A percentile compares a stretch with the other conserved stretches of the same genome.
Conservation (phyloP, 2,329 filamentous ascomycete species). For the Blastomyces parvus region DNA sequence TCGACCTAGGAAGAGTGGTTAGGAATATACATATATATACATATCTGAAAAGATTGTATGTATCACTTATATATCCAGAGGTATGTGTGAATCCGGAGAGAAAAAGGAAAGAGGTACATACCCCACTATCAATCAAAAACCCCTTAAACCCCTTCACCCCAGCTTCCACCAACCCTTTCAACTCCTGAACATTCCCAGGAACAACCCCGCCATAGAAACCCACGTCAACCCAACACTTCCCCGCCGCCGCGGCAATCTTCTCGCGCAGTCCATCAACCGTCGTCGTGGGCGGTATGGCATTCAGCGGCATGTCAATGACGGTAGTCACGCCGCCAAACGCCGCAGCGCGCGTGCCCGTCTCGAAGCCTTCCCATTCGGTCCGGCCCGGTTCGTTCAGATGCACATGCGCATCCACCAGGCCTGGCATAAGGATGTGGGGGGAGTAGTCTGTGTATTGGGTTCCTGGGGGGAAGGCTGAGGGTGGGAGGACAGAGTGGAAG, state of each 20-base stretch:
- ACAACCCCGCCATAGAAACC: conserved; percentile 95
- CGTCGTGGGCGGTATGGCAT: conserved; percentile 92
- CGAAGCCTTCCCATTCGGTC: conserved; percentile 98
- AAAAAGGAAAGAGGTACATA: conserved; percentile 38
- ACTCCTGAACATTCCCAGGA: conserved; percentile 72
- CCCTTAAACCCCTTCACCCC: conserved; percentile 96
- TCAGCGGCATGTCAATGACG: conserved; percentile 94
- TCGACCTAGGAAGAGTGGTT: conserved; percentile 57
- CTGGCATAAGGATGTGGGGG: conserved; percentile 74
- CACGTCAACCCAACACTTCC: conserved; percentile 97
- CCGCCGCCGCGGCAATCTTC: conserved; percentile 73
- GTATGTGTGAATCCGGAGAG: background rate
- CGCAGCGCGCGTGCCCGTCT: conserved; percentile 84
- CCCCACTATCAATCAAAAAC: conserved; percentile 92
- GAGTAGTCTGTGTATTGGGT: conserved; percentile 75
- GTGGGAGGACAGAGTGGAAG: conserved; percentile 62
- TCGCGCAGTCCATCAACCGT: conserved; percentile 71
- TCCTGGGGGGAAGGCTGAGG: conserved; percentile 61
- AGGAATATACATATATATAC: background rate
- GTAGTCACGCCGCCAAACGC: conserved; percentile 95
- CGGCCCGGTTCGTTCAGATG: conserved; percentile 95
- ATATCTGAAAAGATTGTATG: background rate
- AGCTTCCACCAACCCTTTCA: conserved; percentile 69
- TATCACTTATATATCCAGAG: background rate
- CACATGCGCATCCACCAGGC: conserved; percentile 91